Evolutionary conservation across 192 early-diverging fungal genomes (phyloP).

Genomic region (Umbelopsis sp.): DNA sequence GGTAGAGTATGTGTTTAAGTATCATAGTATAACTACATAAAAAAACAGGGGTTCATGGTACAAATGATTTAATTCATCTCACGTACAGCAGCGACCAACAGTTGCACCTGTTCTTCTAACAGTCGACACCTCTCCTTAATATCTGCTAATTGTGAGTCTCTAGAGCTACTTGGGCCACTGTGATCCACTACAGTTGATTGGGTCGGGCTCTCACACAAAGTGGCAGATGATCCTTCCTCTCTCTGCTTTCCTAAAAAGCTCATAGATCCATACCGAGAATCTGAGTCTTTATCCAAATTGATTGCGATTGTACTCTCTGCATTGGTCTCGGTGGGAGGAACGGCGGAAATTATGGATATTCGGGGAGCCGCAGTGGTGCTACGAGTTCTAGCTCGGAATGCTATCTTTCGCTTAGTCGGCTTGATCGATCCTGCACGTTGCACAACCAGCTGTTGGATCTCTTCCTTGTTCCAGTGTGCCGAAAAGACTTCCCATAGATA

Average conservation of each 20-base stretch:
- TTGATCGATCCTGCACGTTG: not conserved
- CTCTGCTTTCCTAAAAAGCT: not conserved
- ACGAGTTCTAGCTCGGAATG: not conserved
- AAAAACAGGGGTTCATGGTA: not conserved
- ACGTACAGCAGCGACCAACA: not conserved
- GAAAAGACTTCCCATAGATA: conserved; percentile 38
- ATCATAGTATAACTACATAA: too few relatives aligned
- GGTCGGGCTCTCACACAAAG: not conserved
- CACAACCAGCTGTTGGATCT: not conserved
- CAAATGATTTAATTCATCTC: not conserved
- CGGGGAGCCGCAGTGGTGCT: conserved; percentile 4
- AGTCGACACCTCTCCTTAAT: not conserved
- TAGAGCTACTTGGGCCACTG: not conserved
- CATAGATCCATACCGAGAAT: not conserved
- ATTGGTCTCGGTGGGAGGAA: not conserved
- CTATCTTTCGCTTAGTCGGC: not conserved
- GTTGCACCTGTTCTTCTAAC: not conserved
- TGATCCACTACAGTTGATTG: not conserved
- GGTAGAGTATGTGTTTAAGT: too few relatives aligned
- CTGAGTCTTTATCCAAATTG: not conserved
- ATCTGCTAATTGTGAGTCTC: not conserved
- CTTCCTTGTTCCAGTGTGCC: not conserved
- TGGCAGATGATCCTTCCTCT: not conserved
- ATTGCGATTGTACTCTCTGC: not conserved
- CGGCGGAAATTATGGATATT: not conserved